Evolutionary conservation across 495 filamentous ascomycete species (phyloP), one percentile per base, ranked within the genome.

Genomic region (Poronia punctata): DNA sequence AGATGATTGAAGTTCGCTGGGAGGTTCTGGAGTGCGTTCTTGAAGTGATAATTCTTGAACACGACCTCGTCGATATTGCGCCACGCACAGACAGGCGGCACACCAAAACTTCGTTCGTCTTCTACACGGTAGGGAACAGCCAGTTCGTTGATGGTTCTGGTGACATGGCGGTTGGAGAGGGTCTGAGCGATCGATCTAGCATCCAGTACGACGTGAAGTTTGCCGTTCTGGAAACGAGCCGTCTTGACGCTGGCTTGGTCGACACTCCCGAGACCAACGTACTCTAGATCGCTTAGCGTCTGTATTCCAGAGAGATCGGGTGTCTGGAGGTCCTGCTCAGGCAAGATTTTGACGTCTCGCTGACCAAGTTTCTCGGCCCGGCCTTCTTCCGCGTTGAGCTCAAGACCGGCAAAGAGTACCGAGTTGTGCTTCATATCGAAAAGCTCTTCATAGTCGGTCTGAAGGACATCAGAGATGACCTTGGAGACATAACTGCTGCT

Each of bases 381-480:
- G 26, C 57, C 48, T 15, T 49, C 46, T 17, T 55, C 21, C 33
- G 54, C 44, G 43, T 59, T 62, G 36, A 66, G 45, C 48, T 56
- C 52, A 4, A 60, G 38, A 19, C 62, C 62, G 6, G 62, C 62
- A 31, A 52, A 64, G 10, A 66, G 49, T 14, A 61, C 46, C 9
- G 60, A 60, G 27, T 55, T 35, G 49, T 60, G 56, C 46, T 58
- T 62, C 47, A 64, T 28, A 53, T 66, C 62, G 34, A 66, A 66
- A 14, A 64, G 56, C 46, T 66, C 62, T 24, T 64, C 61, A 43
- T 66, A 66, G 40, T 66, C 61, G 15, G 59, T 64, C 53, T 66
- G 61, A 7, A 66, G 53, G 16, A 57, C 48, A 38, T 61, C 55
- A 19, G 57, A 46, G 19, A 66, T 36, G 40, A 61, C 49, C 11